Evolutionary conservation across 2,329 filamentous ascomycete genomes (phyloP), one percentile per base, ranked within the genome.

Genomic region (Penicillium janthinellum): DNA sequence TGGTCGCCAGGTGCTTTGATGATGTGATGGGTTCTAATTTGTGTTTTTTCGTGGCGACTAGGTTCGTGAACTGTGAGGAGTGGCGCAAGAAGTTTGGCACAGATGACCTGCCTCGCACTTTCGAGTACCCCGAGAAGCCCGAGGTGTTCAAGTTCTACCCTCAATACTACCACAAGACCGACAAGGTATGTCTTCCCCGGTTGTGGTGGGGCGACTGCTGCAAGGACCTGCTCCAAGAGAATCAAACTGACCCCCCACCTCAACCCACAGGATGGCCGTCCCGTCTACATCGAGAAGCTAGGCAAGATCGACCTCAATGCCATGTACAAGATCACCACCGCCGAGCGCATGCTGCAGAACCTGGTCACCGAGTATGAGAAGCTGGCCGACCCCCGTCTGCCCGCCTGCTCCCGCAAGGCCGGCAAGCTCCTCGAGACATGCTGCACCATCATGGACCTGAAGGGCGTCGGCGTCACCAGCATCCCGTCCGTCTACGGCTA

Each of bases 311-410:
- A 99, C 80, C 83, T 99, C 67, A 87, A 80, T 56, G 89, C 89
- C 75, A 92, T 98, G 87, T 90, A 91, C 83, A 94, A 95, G 80
- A 95, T 97, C 81, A 97, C 93, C 64, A 90, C 90, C 49, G 84
- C 86, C 71, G 92, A 98, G 66, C 92, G 94, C 79, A 98, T 99
- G 94, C 82, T 98, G 63, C 88, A 91, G 78, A 98, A 98, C 83
- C 88, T 99, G 45, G 94, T 96, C 51, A 90, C 93, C 76, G 95
- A 99, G 82, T 99, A 99, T 82, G 95, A 99, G 83, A 96, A 94
- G 78, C 85, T 98, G 68, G 86, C 91, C 67, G 94, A 98, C 79
- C 93, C 93, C 14, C 90, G 95, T 67, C 86, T 99, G 58, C 95
- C 95, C 54, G 94, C 95, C 68, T 97, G 92, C 85, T 96, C 92